phyloP scores from a whole-genome alignment of 2,329 filamentous ascomycete genomes.

The Cercospora zeae-maydis region DNA sequence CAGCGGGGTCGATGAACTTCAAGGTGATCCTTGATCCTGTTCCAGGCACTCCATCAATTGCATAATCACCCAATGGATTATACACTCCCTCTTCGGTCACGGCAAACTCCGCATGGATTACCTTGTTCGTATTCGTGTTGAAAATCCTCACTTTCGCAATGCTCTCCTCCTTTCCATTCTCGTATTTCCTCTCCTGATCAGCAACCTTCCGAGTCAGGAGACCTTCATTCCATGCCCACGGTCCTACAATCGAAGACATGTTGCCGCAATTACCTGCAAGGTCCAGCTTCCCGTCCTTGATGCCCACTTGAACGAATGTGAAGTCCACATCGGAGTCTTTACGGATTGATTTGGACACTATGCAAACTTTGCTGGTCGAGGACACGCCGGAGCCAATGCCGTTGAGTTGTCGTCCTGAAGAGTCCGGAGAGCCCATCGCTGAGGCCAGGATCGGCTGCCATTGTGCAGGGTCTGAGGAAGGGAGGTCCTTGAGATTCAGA shows the following conservation, averaged over 20 bases:
- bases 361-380: constrained; percentile 67
- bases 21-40: constrained; percentile 56
- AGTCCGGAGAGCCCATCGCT: constrained; percentile 63
- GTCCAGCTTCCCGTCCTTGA: constrained; percentile 60
- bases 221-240: constrained; percentile 58
- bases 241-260: constrained; percentile 65
- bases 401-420: constrained; percentile 66
- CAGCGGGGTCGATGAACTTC: constrained; percentile 59
- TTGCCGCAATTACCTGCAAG: constrained; percentile 73
- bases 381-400: constrained; percentile 68
- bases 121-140: constrained; percentile 69
- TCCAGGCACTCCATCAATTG: constrained; percentile 63
- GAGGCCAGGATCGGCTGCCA: constrained; percentile 57
- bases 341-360: constrained; percentile 54
- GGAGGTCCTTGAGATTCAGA: constrained; percentile 53
- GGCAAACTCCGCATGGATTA: constrained; percentile 57
- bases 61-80: constrained; percentile 49
- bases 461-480: constrained; percentile 38
- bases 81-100: constrained; percentile 47
- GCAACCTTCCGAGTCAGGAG: constrained; percentile 43
- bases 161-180: constrained; percentile 14
- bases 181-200: constrained; percentile 32
- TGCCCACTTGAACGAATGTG: constrained; percentile 67
- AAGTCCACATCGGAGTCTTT: constrained; percentile 61
- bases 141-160: constrained; percentile 55